Conservation (phyloP, 1,284 basidiomycete genomes). For the Mrakiaceae sp. region DNA sequence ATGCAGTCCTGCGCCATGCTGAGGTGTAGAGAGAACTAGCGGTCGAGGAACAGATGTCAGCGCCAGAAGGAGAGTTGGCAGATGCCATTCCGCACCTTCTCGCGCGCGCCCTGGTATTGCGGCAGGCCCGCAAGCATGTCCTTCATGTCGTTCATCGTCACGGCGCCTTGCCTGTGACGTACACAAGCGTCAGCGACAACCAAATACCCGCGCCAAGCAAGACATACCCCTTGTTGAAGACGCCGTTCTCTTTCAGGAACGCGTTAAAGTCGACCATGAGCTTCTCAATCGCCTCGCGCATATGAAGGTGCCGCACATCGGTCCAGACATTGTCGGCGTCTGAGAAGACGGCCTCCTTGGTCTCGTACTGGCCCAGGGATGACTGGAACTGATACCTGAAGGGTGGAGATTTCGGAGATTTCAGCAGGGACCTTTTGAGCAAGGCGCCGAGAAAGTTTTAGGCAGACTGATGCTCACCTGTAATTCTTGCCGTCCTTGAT, state of each 20-base stretch:
- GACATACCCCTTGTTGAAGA: slow-evolving; percentile 58
- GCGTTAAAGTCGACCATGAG: slow-evolving; percentile 88
- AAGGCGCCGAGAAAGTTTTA: neutral
- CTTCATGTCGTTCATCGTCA: slow-evolving; percentile 92
- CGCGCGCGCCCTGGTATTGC: slow-evolving; percentile 89
- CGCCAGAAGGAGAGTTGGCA: neutral
- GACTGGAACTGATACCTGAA: slow-evolving; percentile 76
- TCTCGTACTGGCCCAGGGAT: slow-evolving; percentile 61
- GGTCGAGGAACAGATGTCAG: neutral
- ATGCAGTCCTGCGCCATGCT: slow-evolving; percentile 98
- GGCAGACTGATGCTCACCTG: slow-evolving; percentile 45
- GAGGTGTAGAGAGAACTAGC: slow-evolving; percentile 83
- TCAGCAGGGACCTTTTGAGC: too few relatives aligned
- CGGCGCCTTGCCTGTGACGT: slow-evolving; percentile 43
- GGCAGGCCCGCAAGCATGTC: slow-evolving; percentile 95
- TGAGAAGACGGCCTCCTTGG: slow-evolving; percentile 69
- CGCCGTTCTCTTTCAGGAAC: slow-evolving; percentile 85
- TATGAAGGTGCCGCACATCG: slow-evolving; percentile 88
- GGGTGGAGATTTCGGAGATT: too few relatives aligned
- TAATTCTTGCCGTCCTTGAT: slow-evolving; percentile 80
- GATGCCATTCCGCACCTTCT: slow-evolving; percentile 51
- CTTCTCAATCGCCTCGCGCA: slow-evolving; percentile 95
- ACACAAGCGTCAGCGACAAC: neutral
- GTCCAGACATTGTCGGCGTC: slow-evolving; percentile 88
- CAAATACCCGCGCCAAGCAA: neutral